Base-by-base conservation (phyloP, 768 basidiomycete species). In the Hypholoma sublateritium region DNA sequence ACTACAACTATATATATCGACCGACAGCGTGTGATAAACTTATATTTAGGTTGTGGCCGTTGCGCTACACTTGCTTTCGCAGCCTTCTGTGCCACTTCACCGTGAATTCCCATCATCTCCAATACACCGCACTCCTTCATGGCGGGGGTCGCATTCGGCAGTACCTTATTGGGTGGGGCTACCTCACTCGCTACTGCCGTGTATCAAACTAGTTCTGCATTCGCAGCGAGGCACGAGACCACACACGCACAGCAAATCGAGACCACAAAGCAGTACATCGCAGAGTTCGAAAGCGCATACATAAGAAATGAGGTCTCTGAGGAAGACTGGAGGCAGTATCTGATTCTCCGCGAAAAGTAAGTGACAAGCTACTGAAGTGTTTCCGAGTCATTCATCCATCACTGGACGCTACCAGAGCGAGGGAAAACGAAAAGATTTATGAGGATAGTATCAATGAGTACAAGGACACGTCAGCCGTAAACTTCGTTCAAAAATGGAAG, bases 221-320 rank as follows among this genome's bases (percentile, higher is more conserved):
- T 50, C n/a, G 21, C 36, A 11, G 55, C 55, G 9, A 56, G 55
- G 28, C 55, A 56, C 16, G 55, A 56, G 22, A 24, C 2, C n/a
- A 14, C 45, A 1, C 55, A 56, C 16, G 46, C 55, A 3, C 55
- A 56, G 19, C 55, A 56, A 35, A 28, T 49, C n/a, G 46, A 34
- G 4, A 21, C 47, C 35, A 49, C 41, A 24, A 41, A 49, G 13
- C 46, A 16, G 11, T 35, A 17, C 37, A 49, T 49, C 12, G 3
- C 16, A n/a, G 46, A 56, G 21, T 56, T 56, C 32, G 55, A 56
- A 17, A 35, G 19, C 16, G 55, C 55, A 28, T 56, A 56, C 24
- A 32, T 24, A 17, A 49, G 12, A 35, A 11, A 25, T 6, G 35
- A 49, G 24, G 35, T 56, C 16, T 39, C 16, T 19, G 47, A 56